A percentile compares a stretch with the other conserved stretches of the same genome.
These are phyloP conservation scores for Athelia sp. DNA, from an alignment of 1,284 basidiomycete genomes.

Conservation along the genomic window DNA sequence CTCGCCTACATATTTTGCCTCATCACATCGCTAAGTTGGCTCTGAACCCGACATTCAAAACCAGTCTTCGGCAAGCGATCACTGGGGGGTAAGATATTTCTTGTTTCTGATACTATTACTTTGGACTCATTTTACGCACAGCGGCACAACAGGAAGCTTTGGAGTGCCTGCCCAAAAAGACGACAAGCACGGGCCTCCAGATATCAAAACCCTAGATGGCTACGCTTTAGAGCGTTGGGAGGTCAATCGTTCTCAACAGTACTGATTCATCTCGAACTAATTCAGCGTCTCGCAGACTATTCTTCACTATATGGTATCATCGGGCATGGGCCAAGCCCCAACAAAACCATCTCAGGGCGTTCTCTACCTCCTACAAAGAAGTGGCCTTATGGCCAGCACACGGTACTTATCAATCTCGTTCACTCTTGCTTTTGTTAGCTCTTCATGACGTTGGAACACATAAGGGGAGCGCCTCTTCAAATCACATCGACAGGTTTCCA, in stretches of 20 bases:
- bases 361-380: conserved; percentile 76
- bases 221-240: conserved; percentile 96
- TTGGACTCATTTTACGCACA: conserved; percentile 23
- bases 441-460: no score
- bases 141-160: conserved; percentile 88
- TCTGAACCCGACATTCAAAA: conserved; percentile 76
- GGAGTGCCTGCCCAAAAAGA: conserved; percentile 76
- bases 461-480: conserved; percentile 52
- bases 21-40: conserved; percentile 56
- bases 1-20: conserved; percentile 72
- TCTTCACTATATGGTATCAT: conserved; percentile 98
- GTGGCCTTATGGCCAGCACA: conserved; percentile 78
- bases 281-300: conserved; percentile 67
- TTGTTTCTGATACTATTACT: no score
- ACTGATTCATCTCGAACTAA: not conserved
- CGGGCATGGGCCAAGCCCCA: conserved; percentile 66
- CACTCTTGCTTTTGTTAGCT: conserved; percentile 17
- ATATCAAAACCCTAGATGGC: conserved; percentile 68
- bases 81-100: conserved; percentile 79
- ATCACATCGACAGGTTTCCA: conserved; percentile 98
- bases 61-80: conserved; percentile 80
- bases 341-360: conserved; percentile 79
- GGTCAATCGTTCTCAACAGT: conserved; percentile 38
- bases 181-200: conserved; percentile 48
- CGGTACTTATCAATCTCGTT: conserved; percentile 36